A percentile compares a stretch with the other conserved stretches of the same genome.
phyloP scores from a whole-genome alignment of 2,329 filamentous ascomycete species.

The Calonectria montana region DNA sequence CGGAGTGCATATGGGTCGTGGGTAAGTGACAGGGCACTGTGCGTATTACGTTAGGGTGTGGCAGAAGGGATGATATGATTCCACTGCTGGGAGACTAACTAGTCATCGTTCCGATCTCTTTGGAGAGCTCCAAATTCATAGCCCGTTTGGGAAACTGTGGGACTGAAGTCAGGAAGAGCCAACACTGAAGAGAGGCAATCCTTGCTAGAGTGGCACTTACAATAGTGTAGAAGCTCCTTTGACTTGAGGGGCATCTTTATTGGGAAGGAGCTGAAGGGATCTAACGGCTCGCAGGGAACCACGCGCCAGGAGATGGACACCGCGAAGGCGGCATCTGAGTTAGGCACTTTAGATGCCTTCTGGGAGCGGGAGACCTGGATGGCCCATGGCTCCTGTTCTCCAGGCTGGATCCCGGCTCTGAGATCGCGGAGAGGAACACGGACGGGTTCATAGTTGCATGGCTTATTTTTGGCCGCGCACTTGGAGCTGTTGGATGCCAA shows the following conservation, averaged over 20 bases:
- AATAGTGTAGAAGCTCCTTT: background rate
- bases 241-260: background rate
- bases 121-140: background rate
- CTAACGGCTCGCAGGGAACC: background rate
- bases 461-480: background rate
- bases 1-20: background rate
- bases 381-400: background rate
- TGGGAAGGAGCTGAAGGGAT: background rate
- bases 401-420: background rate
- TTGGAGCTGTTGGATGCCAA: background rate
- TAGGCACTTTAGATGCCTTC: background rate
- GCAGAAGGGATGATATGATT: background rate
- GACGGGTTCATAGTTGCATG: background rate
- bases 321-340: background rate
- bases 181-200: background rate
- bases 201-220: background rate
- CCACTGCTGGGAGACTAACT: background rate
- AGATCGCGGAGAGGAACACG: background rate
- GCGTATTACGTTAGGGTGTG: background rate
- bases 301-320: background rate
- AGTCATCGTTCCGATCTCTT: background rate
- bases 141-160: conserved; percentile 1
- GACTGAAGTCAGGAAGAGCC: background rate
- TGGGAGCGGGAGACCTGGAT: background rate
- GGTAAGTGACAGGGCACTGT: background rate